Percentiles rank a stretch among this genome's conserved stretches.
These are phyloP conservation scores for Kalmusia sp. DNA, from an alignment of 2,329 filamentous ascomycete species.

Conservation along the genomic window DNA sequence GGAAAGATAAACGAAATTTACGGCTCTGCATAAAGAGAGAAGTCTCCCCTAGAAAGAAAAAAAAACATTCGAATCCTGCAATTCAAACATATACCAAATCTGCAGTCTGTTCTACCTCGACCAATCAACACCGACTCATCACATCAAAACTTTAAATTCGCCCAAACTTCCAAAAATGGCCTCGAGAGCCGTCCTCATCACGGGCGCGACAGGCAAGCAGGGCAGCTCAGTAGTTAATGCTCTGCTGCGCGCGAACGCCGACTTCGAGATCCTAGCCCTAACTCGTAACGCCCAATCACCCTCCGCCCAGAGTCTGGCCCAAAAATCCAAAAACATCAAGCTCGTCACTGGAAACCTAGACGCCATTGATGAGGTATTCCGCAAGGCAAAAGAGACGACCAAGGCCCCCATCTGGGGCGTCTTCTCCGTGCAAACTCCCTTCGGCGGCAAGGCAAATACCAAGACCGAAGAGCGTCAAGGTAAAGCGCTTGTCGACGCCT, in stretches of 20 bases:
- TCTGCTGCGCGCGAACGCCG: slow-evolving; percentile 42
- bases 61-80: not conserved
- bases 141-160: too few species aligned
- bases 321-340: slow-evolving; percentile 56
- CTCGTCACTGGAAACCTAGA: slow-evolving; percentile 64
- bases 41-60: not conserved
- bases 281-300: slow-evolving; percentile 60
- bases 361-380: slow-evolving; percentile 58
- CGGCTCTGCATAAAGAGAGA: not conserved
- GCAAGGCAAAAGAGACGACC: slow-evolving; percentile 47
- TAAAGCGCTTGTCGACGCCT: slow-evolving; percentile 45
- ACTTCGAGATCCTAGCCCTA: slow-evolving; percentile 62
- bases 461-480: slow-evolving; percentile 43
- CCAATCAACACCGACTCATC: too few species aligned
- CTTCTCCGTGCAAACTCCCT: slow-evolving; percentile 38
- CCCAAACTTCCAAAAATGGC: slow-evolving; percentile 31
- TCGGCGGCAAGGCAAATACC: slow-evolving; percentile 11
- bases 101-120: too few species aligned
- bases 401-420: slow-evolving; percentile 38
- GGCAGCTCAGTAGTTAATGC: slow-evolving; percentile 51
- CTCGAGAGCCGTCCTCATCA: slow-evolving; percentile 47
- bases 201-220: slow-evolving; percentile 55
- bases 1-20: too few species aligned
- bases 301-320: slow-evolving; percentile 56
- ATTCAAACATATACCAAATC: not conserved